phyloP scores from a whole-genome alignment of 495 filamentous ascomycete genomes.

The Cudoniella acicularis region DNA sequence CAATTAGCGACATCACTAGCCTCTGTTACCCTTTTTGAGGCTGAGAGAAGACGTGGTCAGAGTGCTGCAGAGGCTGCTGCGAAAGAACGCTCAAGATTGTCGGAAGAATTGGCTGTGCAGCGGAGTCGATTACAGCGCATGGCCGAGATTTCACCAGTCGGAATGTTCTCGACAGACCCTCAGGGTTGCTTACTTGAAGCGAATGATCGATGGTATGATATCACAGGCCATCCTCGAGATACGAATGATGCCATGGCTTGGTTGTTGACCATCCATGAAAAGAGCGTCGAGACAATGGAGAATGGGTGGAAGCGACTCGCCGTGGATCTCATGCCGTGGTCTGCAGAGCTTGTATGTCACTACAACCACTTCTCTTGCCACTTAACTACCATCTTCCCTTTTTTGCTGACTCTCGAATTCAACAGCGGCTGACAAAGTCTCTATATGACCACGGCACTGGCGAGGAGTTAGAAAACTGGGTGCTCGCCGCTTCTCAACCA shows the following conservation, averaged over 20 bases:
- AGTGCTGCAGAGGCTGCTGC: slow-evolving; percentile 15
- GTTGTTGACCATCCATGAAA: slow-evolving; percentile 13
- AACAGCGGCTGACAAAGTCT: slow-evolving; percentile 9
- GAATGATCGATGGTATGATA: slow-evolving; percentile 17
- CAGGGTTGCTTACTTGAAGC: slow-evolving; percentile 14
- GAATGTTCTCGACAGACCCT: slow-evolving; percentile 18
- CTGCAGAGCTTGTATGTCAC: slow-evolving; percentile 12
- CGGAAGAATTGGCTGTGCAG: slow-evolving; percentile 17
- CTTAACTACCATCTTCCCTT: neutral
- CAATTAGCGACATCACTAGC: slow-evolving; percentile 21
- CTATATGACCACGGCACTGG: slow-evolving; percentile 18
- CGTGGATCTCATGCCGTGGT: slow-evolving; percentile 12
- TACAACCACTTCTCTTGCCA: no score
- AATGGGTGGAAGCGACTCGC: slow-evolving; percentile 20
- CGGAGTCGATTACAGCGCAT: slow-evolving; percentile 16
- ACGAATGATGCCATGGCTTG: slow-evolving; percentile 18
- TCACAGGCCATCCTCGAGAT: slow-evolving; percentile 29
- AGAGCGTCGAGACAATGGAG: slow-evolving; percentile 2
- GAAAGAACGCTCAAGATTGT: slow-evolving; percentile 9
- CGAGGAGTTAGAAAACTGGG: slow-evolving; percentile 25
- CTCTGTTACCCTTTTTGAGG: slow-evolving; percentile 17
- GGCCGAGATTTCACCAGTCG: slow-evolving; percentile 19
- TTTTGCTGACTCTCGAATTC: neutral
- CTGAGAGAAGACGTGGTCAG: slow-evolving; percentile 11
- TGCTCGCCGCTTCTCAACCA: slow-evolving; percentile 10